Evolutionary conservation across 2,329 filamentous ascomycete species (phyloP).

Genomic region (Acrocalymma vagum): DNA sequence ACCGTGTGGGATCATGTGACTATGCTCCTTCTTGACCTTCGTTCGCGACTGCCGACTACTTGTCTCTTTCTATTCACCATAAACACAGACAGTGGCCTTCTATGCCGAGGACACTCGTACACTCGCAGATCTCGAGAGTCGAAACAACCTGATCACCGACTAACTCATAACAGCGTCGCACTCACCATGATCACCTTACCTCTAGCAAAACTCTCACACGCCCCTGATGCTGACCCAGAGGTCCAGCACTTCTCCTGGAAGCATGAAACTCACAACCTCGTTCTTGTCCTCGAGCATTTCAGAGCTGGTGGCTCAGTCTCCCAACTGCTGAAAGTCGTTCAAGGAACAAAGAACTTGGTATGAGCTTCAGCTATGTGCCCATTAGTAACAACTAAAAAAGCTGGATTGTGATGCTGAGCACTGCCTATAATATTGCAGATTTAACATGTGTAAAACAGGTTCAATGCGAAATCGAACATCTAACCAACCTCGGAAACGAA

Average conservation of each 20-base stretch:
- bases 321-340: constrained; percentile 49
- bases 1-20: constrained; percentile 28
- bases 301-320: constrained; percentile 28
- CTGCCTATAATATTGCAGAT: constrained; percentile 9
- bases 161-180: too few relatives aligned
- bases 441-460: constrained; percentile 25
- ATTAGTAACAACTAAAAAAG: too few relatives aligned
- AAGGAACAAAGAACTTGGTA: constrained; percentile 55
- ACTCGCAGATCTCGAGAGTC: background rate
- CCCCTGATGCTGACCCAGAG: constrained; percentile 38
- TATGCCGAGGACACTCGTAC: constrained; percentile 3
- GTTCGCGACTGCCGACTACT: background rate
- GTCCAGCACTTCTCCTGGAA: constrained; percentile 44
- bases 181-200: constrained; percentile 40
- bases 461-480: constrained; percentile 32
- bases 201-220: constrained; percentile 42
- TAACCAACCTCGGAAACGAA: constrained; percentile 27
- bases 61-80: constrained; percentile 1
- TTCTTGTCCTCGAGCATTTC: constrained; percentile 42
- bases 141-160: constrained; percentile 9
- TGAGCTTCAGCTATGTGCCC: constrained; percentile 17
- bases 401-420: background rate
- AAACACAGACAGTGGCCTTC: constrained; percentile 12
- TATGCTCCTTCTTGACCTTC: background rate
- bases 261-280: constrained; percentile 41